These are phyloP conservation scores for Zygotorulaspora danielsina DNA, from an alignment of 805 yeast species.

Conservation along the genomic window DNA sequence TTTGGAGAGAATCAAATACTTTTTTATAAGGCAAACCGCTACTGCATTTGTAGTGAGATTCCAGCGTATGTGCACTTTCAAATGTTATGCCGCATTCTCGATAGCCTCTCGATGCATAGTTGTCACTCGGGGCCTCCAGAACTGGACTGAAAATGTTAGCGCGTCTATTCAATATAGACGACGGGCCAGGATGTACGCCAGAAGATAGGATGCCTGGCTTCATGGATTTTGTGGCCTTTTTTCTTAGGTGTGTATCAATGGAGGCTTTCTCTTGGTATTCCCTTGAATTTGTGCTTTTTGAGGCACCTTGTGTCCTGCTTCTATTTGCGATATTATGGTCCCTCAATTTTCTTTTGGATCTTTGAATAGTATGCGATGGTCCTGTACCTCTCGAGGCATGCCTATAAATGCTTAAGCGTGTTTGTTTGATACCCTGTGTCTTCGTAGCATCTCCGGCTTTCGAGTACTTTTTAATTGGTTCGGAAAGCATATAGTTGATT, in stretches of 20 bases:
- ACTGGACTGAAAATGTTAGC: slow-evolving; percentile 27
- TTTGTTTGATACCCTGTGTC: background rate
- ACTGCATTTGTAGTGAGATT: background rate
- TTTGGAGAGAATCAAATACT: slow-evolving; percentile 17
- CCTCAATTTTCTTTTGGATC: background rate
- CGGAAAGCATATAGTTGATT: slow-evolving; percentile 2
- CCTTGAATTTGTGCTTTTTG: background rate
- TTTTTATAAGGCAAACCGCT: background rate
- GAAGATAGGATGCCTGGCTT: background rate
- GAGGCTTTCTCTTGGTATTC: no score
- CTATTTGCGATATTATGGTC: background rate
- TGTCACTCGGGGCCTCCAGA: slow-evolving; percentile 26
- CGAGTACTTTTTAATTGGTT: background rate
- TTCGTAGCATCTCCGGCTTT: background rate
- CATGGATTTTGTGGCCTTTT: background rate
- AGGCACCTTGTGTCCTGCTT: background rate
- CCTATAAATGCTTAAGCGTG: background rate
- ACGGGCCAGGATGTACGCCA: slow-evolving; percentile 4
- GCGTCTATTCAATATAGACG: slow-evolving; percentile 14
- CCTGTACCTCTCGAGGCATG: background rate
- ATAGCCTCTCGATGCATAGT: slow-evolving; percentile 14
- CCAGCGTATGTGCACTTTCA: background rate
- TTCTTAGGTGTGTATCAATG: background rate
- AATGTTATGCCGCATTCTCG: background rate
- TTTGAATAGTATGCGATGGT: background rate